These are phyloP conservation scores for Claviceps paspali DNA, from an alignment of 2,329 filamentous ascomycete species.

Conservation along the genomic window DNA sequence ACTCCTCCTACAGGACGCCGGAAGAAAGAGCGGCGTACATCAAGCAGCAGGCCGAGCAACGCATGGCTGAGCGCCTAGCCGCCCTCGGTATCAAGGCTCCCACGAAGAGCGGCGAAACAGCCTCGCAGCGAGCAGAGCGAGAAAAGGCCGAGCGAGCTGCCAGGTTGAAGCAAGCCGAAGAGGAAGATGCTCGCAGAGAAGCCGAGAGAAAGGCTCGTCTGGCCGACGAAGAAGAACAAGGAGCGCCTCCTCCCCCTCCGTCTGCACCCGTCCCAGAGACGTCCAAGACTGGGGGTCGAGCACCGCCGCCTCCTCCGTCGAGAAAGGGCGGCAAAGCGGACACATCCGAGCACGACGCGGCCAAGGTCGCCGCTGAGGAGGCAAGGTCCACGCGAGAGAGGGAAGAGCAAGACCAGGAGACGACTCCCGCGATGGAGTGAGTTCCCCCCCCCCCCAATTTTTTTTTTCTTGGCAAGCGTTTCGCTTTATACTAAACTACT, in stretches of 20 bases:
- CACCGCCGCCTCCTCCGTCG: conserved; percentile 65
- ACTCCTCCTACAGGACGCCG: conserved; percentile 73
- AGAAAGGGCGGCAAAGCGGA: conserved; percentile 53
- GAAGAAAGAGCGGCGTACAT: conserved; percentile 93
- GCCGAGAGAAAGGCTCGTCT: conserved; percentile 72
- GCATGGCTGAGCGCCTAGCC: conserved; percentile 91
- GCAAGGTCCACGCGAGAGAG: conserved; percentile 56
- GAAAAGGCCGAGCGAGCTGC: conserved; percentile 79
- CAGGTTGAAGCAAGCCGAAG: conserved; percentile 77
- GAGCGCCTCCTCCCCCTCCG: conserved; percentile 32
- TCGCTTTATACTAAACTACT: too few species aligned
- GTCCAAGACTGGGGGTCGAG: conserved; percentile 36
- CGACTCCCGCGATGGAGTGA: conserved; percentile 68
- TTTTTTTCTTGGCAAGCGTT: too few species aligned
- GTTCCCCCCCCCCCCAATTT: conserved; percentile 22
- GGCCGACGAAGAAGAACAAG: conserved; percentile 65
- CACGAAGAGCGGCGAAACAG: conserved; percentile 61
- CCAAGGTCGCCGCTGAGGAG: conserved; percentile 47
- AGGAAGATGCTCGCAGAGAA: conserved; percentile 82
- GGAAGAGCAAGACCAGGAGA: conserved; percentile 58
- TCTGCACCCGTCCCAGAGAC: conserved; percentile 37
- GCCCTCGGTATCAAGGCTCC: conserved; percentile 82
- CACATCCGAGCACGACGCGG: conserved; percentile 35
- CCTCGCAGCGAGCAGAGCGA: conserved; percentile 73
- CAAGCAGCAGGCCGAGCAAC: conserved; percentile 89